Evolutionary conservation across 2,329 filamentous ascomycete species (phyloP).

Genomic region (Macrophomina phaseolina): DNA sequence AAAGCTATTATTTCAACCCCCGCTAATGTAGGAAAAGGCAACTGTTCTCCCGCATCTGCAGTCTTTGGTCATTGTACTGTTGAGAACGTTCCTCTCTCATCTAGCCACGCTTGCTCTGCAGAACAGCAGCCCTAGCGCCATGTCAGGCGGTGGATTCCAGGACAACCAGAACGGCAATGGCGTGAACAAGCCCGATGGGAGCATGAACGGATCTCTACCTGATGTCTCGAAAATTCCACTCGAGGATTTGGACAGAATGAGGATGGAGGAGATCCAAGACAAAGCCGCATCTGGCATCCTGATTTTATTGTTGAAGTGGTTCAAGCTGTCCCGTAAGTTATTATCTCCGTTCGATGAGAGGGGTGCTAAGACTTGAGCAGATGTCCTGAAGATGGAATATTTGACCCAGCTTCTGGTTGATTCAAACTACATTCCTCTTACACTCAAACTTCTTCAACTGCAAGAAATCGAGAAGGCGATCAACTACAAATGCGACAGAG

Average conservation of each 20-base stretch:
- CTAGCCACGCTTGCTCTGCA: constrained; percentile 82
- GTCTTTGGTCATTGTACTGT: constrained; percentile 88
- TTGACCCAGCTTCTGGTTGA: constrained; percentile 91
- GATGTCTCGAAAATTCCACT: constrained; percentile 39
- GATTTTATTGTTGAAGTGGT: constrained; percentile 91
- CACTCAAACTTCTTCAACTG: constrained; percentile 91
- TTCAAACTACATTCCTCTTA: constrained; percentile 90
- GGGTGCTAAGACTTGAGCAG: constrained; percentile 52
- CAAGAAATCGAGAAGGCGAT: constrained; percentile 92
- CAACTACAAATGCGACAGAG: constrained; percentile 81
- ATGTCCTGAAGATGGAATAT: constrained; percentile 95
- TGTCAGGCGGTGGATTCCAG: constrained; percentile 40
- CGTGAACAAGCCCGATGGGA: constrained; percentile 38
- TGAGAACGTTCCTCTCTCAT: constrained; percentile 86
- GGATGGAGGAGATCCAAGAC: constrained; percentile 83
- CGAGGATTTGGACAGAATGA: constrained; percentile 81
- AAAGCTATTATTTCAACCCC: background rate
- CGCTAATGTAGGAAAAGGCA: constrained; percentile 56
- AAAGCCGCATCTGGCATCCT: constrained; percentile 93
- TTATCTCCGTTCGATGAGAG: background rate
- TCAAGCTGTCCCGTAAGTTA: constrained; percentile 86
- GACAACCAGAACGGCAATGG: constrained; percentile 48
- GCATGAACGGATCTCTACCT: constrained; percentile 37
- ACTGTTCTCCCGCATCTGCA: constrained; percentile 84
- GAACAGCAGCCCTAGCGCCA: constrained; percentile 49